Conservation (phyloP, 164 flowering plant genomes). For the Liriodendron chinense region DNA sequence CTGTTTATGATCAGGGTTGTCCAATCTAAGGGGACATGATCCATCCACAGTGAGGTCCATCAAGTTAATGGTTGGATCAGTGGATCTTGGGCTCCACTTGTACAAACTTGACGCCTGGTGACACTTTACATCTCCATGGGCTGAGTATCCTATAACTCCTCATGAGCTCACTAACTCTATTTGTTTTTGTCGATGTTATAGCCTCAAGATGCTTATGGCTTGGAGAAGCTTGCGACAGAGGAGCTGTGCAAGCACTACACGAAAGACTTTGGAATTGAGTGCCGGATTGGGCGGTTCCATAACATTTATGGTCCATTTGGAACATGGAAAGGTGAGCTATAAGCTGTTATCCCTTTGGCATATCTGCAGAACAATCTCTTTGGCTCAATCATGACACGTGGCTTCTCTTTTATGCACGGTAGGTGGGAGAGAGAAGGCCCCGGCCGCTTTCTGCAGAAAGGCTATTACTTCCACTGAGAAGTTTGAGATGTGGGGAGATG, state of each 20-base stretch:
- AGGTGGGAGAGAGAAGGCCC: constrained; percentile 99
- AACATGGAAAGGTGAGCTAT: constrained; percentile 86
- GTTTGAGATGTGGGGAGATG: constrained; percentile 99
- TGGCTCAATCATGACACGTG: not conserved
- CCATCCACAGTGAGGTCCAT: not conserved
- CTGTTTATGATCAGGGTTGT: too few species aligned
- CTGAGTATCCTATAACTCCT: not conserved
- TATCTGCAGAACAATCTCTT: not conserved
- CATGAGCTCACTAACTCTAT: not conserved
- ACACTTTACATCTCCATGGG: not conserved
- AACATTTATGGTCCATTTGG: constrained; percentile 98
- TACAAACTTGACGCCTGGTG: not conserved
- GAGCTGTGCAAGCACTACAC: constrained; percentile 97
- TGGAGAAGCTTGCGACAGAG: constrained; percentile 96
- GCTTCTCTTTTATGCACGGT: constrained; percentile 7
- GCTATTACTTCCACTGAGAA: constrained; percentile 75
- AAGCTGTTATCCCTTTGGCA: not conserved
- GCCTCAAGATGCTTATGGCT: constrained; percentile 99
- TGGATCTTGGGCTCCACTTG: not conserved
- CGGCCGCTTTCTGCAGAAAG: constrained; percentile 98
- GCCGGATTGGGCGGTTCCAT: constrained; percentile 95
- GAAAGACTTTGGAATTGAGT: constrained; percentile 94
- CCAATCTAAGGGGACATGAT: not conserved
- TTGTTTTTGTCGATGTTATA: constrained; percentile 20
- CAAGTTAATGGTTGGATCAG: not conserved